phyloP scores from a whole-genome alignment of 805 yeast species.

The Saccharomycopsis vini region DNA sequence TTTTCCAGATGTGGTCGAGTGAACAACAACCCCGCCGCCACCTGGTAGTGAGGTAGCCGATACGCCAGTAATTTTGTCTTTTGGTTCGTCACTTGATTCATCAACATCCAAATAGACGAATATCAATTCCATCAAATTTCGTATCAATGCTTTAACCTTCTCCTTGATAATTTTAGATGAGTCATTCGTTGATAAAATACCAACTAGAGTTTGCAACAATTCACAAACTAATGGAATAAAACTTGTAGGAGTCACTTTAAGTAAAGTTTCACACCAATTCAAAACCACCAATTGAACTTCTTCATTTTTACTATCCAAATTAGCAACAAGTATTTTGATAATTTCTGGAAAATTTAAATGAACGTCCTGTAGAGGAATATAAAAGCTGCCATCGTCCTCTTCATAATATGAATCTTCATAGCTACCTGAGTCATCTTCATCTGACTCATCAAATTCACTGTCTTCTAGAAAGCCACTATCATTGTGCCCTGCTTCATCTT shows the following conservation, averaged over 20 bases:
- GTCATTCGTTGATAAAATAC: slow-evolving; percentile 47
- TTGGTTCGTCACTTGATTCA: not conserved
- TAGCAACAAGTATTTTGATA: slow-evolving; percentile 72
- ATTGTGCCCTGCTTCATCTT: not conserved
- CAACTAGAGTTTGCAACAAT: slow-evolving; percentile 57
- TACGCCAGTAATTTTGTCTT: not conserved
- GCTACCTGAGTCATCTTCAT: slow-evolving; percentile 23
- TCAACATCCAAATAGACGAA: slow-evolving; percentile 14
- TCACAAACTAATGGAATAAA: slow-evolving; percentile 69
- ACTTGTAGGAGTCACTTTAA: slow-evolving; percentile 67
- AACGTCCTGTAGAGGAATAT: slow-evolving; percentile 74
- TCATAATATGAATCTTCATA: slow-evolving; percentile 17
- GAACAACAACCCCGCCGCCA: not conserved
- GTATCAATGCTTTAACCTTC: slow-evolving; percentile 48
- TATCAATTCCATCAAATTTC: slow-evolving; percentile 43
- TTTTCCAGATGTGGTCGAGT: not conserved
- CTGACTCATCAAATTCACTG: slow-evolving; percentile 16
- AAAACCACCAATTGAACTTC: slow-evolving; percentile 74
- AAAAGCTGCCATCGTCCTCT: slow-evolving; percentile 41
- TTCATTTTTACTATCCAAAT: slow-evolving; percentile 58
- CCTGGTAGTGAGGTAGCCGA: not conserved
- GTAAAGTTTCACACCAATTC: slow-evolving; percentile 70
- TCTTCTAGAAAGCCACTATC: slow-evolving; percentile 20
- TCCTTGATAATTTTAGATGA: slow-evolving; percentile 37
- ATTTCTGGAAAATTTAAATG: slow-evolving; percentile 72